These are phyloP conservation scores for Eutrema japonicum DNA, from an alignment of 345 rosid genomes.

Conservation along the genomic window DNA sequence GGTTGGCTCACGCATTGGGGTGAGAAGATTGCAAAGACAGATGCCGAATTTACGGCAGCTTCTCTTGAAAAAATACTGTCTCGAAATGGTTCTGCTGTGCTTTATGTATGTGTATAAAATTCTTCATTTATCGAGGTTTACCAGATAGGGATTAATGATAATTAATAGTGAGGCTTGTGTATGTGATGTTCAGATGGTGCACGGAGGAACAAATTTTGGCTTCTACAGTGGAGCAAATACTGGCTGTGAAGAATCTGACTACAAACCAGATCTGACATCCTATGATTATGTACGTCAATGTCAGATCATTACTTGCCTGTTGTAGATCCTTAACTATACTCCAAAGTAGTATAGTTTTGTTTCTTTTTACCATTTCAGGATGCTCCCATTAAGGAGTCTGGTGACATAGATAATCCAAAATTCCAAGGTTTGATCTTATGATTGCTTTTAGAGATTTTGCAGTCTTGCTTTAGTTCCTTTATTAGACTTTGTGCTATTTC, in stretches of 20 bases:
- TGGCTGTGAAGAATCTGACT: conserved; percentile 62
- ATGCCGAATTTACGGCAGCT: conserved; percentile 68
- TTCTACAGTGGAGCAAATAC: conserved; percentile 95
- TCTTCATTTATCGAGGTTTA: conserved; percentile 11
- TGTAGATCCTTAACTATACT: conserved; percentile 15
- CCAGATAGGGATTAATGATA: conserved; percentile 12
- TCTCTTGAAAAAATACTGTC: conserved; percentile 75
- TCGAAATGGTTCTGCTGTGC: conserved; percentile 88
- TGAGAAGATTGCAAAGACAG: conserved; percentile 71
- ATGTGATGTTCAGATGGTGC: conserved; percentile 77
- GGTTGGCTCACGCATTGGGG: conserved; percentile 99
- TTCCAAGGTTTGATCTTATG: conserved; percentile 59
- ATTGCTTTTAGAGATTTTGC: conserved; percentile 12
- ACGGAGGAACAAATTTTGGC: conserved; percentile 98
- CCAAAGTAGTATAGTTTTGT: conserved; percentile 2
- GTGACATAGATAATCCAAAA: conserved; percentile 78
- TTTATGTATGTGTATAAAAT: conserved; percentile 62
- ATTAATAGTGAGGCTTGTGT: neutral
- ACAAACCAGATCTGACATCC: conserved; percentile 92
- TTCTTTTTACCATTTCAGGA: conserved; percentile 54
- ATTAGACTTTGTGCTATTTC: conserved; percentile 6
- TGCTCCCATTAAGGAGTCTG: conserved; percentile 92
- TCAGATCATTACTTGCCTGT: conserved; percentile 20
- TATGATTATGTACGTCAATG: conserved; percentile 76
- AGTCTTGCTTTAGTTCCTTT: neutral